These are phyloP conservation scores for Cupressus sempervirens DNA, from an alignment of 75 land plant genomes.

Conservation along the genomic window DNA sequence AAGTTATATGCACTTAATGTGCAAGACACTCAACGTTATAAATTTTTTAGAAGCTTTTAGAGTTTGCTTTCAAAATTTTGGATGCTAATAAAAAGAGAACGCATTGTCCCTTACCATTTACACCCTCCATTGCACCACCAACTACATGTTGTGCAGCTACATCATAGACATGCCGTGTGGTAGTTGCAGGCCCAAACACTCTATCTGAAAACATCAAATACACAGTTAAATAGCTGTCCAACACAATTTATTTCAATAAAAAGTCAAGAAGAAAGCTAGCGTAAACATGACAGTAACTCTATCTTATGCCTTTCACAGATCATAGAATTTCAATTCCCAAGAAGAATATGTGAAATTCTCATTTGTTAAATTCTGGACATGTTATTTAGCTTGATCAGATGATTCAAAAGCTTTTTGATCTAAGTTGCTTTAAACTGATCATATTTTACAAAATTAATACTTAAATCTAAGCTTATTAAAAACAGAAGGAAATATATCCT, in stretches of 20 bases:
- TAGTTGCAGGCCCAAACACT: conserved; percentile 90
- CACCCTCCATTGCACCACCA: conserved; percentile 81
- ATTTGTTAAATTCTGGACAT: not conserved
- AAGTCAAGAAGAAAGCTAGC: not conserved
- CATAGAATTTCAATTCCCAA: not conserved
- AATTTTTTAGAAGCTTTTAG: not conserved
- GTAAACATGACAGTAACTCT: not conserved
- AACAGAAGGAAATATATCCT: not conserved
- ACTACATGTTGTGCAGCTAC: conserved; percentile 76
- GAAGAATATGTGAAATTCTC: not conserved
- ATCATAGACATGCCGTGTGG: conserved; percentile 79
- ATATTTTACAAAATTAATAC: not conserved
- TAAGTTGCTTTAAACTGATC: not conserved
- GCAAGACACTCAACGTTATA: not conserved
- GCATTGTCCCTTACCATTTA: conserved; percentile 55
- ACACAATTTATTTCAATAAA: not conserved
- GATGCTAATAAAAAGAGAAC: not conserved
- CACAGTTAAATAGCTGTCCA: not conserved
- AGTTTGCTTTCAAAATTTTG: not conserved
- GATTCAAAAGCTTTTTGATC: not conserved
- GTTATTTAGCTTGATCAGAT: not conserved
- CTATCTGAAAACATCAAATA: conserved; percentile 43
- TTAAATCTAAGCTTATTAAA: not conserved
- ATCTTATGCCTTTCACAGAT: not conserved
- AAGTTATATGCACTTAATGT: not conserved